phyloP scores from a whole-genome alignment of 148 eudicot species.

The Fagopyrum esculentum region DNA sequence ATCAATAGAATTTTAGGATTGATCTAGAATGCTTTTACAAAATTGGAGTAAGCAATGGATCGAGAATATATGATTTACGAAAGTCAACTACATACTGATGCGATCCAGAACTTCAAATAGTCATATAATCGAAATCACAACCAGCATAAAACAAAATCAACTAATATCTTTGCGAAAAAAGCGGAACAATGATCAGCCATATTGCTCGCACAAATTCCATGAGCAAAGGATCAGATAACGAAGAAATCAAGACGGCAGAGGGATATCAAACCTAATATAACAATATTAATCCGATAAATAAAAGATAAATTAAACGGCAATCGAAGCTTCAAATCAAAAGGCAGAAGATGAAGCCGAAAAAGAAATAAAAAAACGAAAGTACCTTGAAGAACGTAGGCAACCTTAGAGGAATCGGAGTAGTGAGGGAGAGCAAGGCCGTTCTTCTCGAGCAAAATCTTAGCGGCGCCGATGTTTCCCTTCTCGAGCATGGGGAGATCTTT shows the following conservation, averaged over 20 bases:
- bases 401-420: conserved; percentile 72
- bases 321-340: neutral
- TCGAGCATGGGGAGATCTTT: conserved; percentile 65
- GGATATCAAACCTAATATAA: neutral
- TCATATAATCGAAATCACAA: neutral
- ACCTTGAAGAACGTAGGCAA: conserved; percentile 90
- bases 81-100: neutral
- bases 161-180: neutral
- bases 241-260: neutral
- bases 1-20: neutral
- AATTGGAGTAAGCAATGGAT: neutral
- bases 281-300: too few relatives aligned
- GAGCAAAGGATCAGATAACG: neutral
- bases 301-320: neutral
- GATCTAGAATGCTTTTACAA: neutral
- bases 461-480: conserved; percentile 69
- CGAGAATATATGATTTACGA: neutral
- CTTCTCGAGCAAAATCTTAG: conserved; percentile 53
- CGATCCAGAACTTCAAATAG: neutral
- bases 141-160: too few relatives aligned
- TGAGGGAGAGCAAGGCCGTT: conserved; percentile 71
- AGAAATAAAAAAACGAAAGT: neutral
- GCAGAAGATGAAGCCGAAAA: neutral
- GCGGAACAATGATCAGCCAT: neutral
- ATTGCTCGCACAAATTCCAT: neutral